Evolutionary conservation across 805 yeast genomes (phyloP), one percentile per base, ranked within the genome.

Genomic region (Cyberlindnera samutprakarnensis): DNA sequence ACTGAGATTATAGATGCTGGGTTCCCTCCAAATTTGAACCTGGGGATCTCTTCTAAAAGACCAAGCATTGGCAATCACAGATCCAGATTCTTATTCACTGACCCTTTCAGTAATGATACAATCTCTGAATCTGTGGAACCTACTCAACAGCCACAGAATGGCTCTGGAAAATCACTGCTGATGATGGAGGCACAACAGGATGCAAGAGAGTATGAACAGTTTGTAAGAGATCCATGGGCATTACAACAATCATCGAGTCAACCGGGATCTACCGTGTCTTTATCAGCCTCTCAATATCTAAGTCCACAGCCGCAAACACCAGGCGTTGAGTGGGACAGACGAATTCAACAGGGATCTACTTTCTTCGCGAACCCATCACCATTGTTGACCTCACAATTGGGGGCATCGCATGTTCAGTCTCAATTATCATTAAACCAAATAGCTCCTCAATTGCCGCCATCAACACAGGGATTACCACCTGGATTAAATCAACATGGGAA

Each of bases 51-150:
- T 23, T 62, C 63, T 20, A 71, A 72, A 49, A 63, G 80, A 46
- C 73, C 75, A 31, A 66, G 76, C 13, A 53, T 72, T 29, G 73
- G 74, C 23, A 61, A 65, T 35, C 79, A 74, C 48, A 59, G 83
- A 43, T 75, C 83, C n/a, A 64, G 85, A 43, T 78, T 79, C 46
- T 62, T 79, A 23, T 79, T 79, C 49, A 70, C 78, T 42, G 86
- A 78, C 49, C 84, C 85, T 8, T 70, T 70, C 44, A 55, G 49
- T n/a, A 49, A 44, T 21, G 63, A 59, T 15, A 25, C 47, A 5
- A 36, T 47, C 15, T 29, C 42, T 2, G 55, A 51, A 27, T n/a
- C n/a, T n/a, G n/a, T 31, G 33, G 32, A 32, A 35, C 14, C 46
- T 42, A 22, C 14, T 39, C 35, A 21, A 45, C 42, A 43, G 44